Conservation (phyloP, 257 asterid species). For the Penstemon newberryi region DNA sequence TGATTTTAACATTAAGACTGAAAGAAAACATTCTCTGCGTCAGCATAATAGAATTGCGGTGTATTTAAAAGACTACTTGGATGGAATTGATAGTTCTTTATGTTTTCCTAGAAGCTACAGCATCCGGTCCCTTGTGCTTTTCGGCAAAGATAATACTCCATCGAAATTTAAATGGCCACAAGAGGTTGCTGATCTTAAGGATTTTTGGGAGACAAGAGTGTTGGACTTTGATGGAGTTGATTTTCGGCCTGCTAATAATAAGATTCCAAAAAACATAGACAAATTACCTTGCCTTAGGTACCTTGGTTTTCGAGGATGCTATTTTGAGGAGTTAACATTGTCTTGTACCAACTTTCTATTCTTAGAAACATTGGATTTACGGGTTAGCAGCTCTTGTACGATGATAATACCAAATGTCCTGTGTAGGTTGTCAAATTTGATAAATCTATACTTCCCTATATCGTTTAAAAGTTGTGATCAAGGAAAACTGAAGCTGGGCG, state of each 20-base stretch:
- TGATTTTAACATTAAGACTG: neutral
- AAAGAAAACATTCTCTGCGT: neutral
- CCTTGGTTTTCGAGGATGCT: slow-evolving; percentile 32
- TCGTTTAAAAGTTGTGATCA: neutral
- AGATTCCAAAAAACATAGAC: neutral
- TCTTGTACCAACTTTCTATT: slow-evolving; percentile 15
- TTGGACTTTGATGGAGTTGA: slow-evolving; percentile 20
- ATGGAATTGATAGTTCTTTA: too few relatives aligned
- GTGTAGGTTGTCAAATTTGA: neutral
- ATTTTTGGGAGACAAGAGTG: neutral
- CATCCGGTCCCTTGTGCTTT: slow-evolving; percentile 22
- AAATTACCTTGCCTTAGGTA: slow-evolving; percentile 17
- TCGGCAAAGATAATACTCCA: neutral
- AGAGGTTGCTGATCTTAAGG: neutral
- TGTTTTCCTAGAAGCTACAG: neutral
- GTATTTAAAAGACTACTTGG: neutral
- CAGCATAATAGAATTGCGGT: neutral
- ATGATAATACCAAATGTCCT: neutral
- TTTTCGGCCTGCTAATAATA: neutral
- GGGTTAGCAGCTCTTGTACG: neutral
- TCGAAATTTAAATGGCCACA: neutral
- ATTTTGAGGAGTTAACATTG: slow-evolving; percentile 19
- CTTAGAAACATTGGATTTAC: slow-evolving; percentile 32
- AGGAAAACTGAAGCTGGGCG: slow-evolving; percentile 15
- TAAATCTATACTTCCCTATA: slow-evolving; percentile 29